Conservation (phyloP, 176 grass and related monocot species). For the Bothriochloa decipiens region DNA sequence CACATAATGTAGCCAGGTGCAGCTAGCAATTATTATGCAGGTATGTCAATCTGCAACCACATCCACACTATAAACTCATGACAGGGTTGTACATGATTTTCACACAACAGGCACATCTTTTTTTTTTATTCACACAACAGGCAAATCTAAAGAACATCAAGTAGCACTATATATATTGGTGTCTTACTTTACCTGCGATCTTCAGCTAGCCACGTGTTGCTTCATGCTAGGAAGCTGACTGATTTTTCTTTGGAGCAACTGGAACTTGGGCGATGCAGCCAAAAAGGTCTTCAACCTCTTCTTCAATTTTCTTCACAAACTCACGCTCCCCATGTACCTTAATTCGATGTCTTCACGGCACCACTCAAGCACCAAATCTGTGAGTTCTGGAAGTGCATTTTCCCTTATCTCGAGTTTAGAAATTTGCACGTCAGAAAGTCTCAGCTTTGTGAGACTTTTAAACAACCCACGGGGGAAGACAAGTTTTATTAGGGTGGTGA, state of each 20-base stretch:
- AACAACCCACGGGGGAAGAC: not conserved
- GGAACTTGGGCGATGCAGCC: not conserved
- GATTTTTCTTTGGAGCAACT: not conserved
- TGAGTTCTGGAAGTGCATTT: slow-evolving; percentile 5
- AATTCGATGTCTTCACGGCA: not conserved
- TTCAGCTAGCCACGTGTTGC: not conserved
- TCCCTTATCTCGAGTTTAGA: not conserved
- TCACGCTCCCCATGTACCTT: not conserved
- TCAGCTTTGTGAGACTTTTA: not conserved
- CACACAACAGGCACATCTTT: too few relatives aligned
- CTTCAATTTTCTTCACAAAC: not conserved
- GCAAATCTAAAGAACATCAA: not conserved
- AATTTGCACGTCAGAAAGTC: not conserved
- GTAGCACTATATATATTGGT: not conserved
- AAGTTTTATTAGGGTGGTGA: not conserved
- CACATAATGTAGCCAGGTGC: too few relatives aligned
- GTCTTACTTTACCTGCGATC: not conserved
- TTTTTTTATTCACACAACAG: not conserved
- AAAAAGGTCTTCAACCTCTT: not conserved
- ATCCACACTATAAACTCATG: not conserved
- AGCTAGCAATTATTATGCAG: not conserved
- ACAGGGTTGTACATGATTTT: not conserved
- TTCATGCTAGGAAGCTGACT: not conserved
- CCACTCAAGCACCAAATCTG: not conserved
- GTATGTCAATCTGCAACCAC: not conserved